Conservation (phyloP, 1,139 yeast genomes). For the Lodderomyces margitis region DNA sequence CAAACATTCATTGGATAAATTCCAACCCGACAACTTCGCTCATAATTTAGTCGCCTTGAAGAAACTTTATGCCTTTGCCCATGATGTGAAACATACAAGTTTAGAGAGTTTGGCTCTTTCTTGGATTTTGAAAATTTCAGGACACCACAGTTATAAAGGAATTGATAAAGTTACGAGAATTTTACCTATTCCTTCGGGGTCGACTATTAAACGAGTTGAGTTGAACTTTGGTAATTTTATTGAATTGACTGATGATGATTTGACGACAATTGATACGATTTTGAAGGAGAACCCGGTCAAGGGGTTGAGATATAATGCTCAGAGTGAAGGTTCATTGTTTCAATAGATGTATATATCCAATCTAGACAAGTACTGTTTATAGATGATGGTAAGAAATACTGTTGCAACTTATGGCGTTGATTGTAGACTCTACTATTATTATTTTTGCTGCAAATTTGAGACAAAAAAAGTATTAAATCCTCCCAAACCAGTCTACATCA, state of each 20-base stretch:
- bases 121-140: constrained; percentile 54
- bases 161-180: constrained; percentile 50
- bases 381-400: too few species aligned
- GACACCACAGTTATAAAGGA: constrained; percentile 27
- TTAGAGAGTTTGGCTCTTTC: constrained; percentile 71
- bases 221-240: constrained; percentile 52
- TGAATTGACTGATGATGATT: constrained; percentile 51
- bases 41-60: constrained; percentile 50
- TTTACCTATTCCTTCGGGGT: constrained; percentile 78
- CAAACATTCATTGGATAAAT: constrained; percentile 55
- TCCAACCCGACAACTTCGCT: constrained; percentile 52
- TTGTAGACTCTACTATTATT: too few species aligned
- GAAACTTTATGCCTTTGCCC: constrained; percentile 46
- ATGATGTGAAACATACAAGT: constrained; percentile 41
- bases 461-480: not conserved
- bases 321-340: constrained; percentile 14
- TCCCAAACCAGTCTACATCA: not conserved
- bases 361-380: too few species aligned
- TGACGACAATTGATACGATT: constrained; percentile 47
- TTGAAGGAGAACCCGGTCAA: constrained; percentile 17
- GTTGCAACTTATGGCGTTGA: not conserved
- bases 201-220: constrained; percentile 54
- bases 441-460: not conserved
- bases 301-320: constrained; percentile 19
- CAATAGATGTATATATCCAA: too few species aligned